Evolutionary conservation across 2,329 filamentous ascomycete species (phyloP), one percentile per base, ranked within the genome.

Genomic region (Aspergillus pseudoviridinutans): DNA sequence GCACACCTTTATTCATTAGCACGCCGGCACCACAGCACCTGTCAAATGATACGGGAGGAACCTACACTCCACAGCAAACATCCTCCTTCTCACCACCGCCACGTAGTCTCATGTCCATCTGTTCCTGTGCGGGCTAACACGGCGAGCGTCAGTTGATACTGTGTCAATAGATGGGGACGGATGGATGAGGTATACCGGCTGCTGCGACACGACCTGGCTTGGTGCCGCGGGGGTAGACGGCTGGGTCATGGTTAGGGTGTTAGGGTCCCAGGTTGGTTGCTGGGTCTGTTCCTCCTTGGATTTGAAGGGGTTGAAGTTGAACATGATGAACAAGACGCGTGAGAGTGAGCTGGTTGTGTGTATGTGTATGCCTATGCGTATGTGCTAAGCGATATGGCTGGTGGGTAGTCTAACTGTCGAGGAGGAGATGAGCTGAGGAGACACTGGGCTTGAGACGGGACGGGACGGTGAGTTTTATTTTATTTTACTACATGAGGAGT

Each of bases 31-130:
- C 29, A 10, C 42, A 25, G 22, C 22, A 22, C 22, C 22, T 22
- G 22, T 14, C 10, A 10, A 4, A 22, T 17, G 10, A 14, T 20
- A 14, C 5, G 1, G 41, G n/a, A 12, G 9, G 14, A 44, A 66
- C 69, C 57, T 62, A 73, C 71, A 72, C 63, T 68, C 71, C 71
- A 38, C 71, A 73, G 65, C 71, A 73, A 29, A 72, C 27, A 50
- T 64, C 69, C 42, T 68, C 70, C 44, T 58, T 50, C 10, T 57
- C 65, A 27, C 65, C 65, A 61, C 70, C 71, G 57, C 71, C 71
- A 24, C 71, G 71, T 42, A 73, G 66, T 54, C 65, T 61, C 68
- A 72, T 61, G 29, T 65, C 42, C 58, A 66, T 68, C 50, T 68
- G 62, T 58, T 71, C 68, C 53, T 67, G 66, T 53, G 50, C 42